phyloP scores from a whole-genome alignment of 495 filamentous ascomycete species.

The Aspergillus sparsus region DNA sequence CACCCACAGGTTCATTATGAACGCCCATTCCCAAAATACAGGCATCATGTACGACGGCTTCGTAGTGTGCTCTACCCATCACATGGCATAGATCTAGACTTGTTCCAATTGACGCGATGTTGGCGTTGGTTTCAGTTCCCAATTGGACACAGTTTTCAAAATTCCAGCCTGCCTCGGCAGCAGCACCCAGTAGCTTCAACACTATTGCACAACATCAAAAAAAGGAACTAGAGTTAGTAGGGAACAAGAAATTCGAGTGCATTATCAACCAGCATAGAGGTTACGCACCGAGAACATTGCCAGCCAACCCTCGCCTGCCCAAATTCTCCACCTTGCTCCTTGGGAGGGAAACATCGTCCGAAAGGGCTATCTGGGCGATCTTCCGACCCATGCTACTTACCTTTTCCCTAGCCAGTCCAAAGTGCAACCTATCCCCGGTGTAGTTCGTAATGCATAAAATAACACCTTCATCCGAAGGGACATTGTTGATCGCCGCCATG shows the following conservation, averaged over 20 bases:
- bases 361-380: constrained; percentile 1
- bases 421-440: constrained; percentile 1
- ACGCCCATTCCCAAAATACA: neutral
- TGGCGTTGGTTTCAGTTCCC: neutral
- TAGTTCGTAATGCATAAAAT: constrained; percentile 7
- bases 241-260: neutral
- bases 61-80: neutral
- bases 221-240: neutral
- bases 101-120: constrained; percentile 6
- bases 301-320: constrained; percentile 6
- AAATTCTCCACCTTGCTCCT: constrained; percentile 7
- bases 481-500: constrained; percentile 4
- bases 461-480: neutral
- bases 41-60: neutral
- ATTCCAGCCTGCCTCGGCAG: neutral
- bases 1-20: neutral
- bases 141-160: neutral
- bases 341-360: constrained; percentile 3
- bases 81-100: constrained; percentile 9
- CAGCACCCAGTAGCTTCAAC: constrained; percentile 5
- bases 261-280: too few species aligned
- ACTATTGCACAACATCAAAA: neutral
- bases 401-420: constrained; percentile 6
- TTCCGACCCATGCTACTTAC: neutral
- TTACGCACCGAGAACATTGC: neutral